A percentile compares a stretch with the other conserved stretches of the same genome.
Conservation (phyloP, 257 asterid species). For the Henckelia pumila region DNA sequence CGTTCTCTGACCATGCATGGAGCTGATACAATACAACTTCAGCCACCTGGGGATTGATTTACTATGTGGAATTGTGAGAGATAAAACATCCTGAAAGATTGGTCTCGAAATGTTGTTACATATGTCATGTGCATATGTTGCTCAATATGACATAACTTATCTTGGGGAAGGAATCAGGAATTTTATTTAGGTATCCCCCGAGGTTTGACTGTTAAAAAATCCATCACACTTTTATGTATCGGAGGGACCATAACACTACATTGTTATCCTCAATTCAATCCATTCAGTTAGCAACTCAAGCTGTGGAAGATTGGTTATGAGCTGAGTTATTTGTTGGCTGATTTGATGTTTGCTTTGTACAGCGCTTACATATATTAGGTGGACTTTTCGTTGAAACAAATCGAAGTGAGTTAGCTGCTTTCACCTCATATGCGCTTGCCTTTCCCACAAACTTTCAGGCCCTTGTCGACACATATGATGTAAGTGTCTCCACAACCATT, state of each 20-base stretch:
- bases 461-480: conserved; percentile 95
- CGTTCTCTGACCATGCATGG: no score
- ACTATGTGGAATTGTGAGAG: no score
- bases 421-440: conserved; percentile 85
- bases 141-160: not conserved
- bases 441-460: conserved; percentile 83
- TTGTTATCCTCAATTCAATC: not conserved
- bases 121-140: not conserved
- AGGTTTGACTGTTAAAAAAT: not conserved
- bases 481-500: conserved; percentile 35
- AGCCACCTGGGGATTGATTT: no score
- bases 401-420: conserved; percentile 91
- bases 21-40: no score
- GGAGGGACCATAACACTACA: not conserved
- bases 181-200: not conserved
- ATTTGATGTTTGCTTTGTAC: conserved; percentile 27
- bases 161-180: not conserved
- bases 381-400: conserved; percentile 82
- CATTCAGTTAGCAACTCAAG: not conserved
- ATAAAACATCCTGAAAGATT: not conserved
- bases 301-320: not conserved
- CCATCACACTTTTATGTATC: not conserved
- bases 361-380: conserved; percentile 48
- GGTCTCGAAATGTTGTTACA: not conserved
- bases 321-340: conserved; percentile 16